These are phyloP conservation scores for Heliamphora exappendiculata DNA, from an alignment of 148 eudicot species.

Conservation along the genomic window DNA sequence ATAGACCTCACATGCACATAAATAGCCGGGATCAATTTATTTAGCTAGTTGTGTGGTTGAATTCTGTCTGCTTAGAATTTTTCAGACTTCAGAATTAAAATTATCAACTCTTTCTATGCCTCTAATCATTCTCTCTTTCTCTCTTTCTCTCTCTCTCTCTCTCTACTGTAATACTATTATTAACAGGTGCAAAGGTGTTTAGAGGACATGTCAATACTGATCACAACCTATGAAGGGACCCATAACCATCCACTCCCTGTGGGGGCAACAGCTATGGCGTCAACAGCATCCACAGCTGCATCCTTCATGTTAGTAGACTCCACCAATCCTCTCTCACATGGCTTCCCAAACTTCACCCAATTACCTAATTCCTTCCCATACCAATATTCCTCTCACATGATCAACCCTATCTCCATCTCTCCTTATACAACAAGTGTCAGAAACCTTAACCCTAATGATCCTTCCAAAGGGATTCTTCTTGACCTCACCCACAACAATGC, in stretches of 20 bases:
- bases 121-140: no score
- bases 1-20: no score
- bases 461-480: conserved; percentile 42
- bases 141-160: no score
- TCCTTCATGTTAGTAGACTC: conserved; percentile 35
- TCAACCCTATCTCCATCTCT: conserved; percentile 14
- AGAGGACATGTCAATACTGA: conserved; percentile 57
- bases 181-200: conserved; percentile 50
- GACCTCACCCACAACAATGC: conserved; percentile 31
- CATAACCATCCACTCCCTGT: conserved; percentile 59
- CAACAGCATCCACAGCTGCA: conserved; percentile 43
- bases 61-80: no score
- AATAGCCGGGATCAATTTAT: no score
- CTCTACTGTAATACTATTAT: no score
- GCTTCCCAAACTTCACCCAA: conserved; percentile 20
- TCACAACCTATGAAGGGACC: conserved; percentile 57
- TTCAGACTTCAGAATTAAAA: no score
- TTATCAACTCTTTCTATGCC: no score
- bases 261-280: conserved; percentile 59
- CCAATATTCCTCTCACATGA: conserved; percentile 13
- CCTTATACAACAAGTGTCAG: conserved; percentile 21
- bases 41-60: no score
- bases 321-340: conserved; percentile 18
- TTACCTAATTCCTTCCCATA: conserved; percentile 12
- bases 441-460: conserved; percentile 35